Base-by-base conservation (phyloP, 1,284 basidiomycete species). In the Bondarzewia mesenterica region DNA sequence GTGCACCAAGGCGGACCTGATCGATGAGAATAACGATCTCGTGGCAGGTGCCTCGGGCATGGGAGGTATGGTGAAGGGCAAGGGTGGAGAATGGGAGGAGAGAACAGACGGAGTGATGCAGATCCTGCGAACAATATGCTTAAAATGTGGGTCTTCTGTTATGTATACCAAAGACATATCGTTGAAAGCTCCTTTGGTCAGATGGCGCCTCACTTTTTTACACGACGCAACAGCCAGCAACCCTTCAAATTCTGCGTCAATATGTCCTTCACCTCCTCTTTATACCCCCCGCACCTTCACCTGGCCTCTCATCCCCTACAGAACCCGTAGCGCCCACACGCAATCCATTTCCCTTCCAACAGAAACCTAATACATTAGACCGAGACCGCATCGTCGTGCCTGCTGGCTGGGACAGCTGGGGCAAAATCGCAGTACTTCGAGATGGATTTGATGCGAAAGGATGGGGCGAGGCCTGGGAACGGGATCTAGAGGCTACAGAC, bases 401-500 rank as follows among this genome's bases (percentile, higher is more conserved):
- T 1, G 77, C 89, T 1, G 96, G 95, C 2, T 99, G 95, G 96
- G 95, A 99, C 64, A 90, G 87, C 54, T 97, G 91, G 89, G 93
- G 93, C 3, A 98, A 98, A 73, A 97, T 98, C 54, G 76, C 77
- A 3, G 88, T 97, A 2, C 68, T 98, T 48, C 73, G 93, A 43
- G 95, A 98, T 40, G 87, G 90, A 0, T 99, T 98, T 58, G 92
- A 96, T 52, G 82, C 89, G 1, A 83, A 79, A 46, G 64, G 75
- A 42, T 89, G 91, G 77, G 83, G 82, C 2, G 82, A 85, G 48
- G 89, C 87, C 20, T 97, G 91, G 89, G 88, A 92, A 52, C 69
- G 70, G 42, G 83, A 85, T 57, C 56, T 87, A 7, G 73, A 77
- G 2, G 60, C 62, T 7, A 65, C 52, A 0, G 72, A 70, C 4